Evolutionary conservation across 179 eudicot genomes (phyloP).

Genomic region (Heliamphora pulchella): DNA sequence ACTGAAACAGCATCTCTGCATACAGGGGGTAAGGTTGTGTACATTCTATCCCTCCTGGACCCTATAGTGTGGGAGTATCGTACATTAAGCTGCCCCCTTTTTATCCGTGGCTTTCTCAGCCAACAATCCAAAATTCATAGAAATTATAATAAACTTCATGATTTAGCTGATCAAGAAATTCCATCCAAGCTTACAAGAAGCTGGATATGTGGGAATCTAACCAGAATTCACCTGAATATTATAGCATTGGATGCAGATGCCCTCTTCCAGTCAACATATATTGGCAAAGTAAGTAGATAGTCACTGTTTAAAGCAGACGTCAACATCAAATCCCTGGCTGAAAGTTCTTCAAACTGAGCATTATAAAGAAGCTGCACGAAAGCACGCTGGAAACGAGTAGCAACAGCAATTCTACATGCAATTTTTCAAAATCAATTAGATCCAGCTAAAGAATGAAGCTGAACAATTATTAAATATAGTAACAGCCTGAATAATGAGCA

Average conservation of each 20-base stretch:
- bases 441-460: slow-evolving; percentile 12
- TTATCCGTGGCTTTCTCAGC: not conserved
- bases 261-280: slow-evolving; percentile 93
- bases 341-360: slow-evolving; percentile 94
- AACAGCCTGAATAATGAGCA: slow-evolving; percentile 6
- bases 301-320: slow-evolving; percentile 84
- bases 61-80: too few relatives aligned
- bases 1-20: too few relatives aligned
- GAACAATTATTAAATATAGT: not conserved
- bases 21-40: too few relatives aligned
- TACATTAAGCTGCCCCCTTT: too few relatives aligned
- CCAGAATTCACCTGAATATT: slow-evolving; percentile 63
- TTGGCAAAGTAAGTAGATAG: slow-evolving; percentile 84
- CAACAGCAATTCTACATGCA: slow-evolving; percentile 43
- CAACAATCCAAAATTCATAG: not conserved
- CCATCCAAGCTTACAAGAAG: not conserved
- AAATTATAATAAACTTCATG: not conserved
- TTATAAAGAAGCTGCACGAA: slow-evolving; percentile 70
- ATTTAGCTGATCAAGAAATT: not conserved
- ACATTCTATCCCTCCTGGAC: too few relatives aligned
- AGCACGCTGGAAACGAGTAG: slow-evolving; percentile 74
- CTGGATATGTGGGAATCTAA: slow-evolving; percentile 1
- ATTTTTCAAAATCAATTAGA: slow-evolving; percentile 15
- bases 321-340: slow-evolving; percentile 75
- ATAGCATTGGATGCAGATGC: slow-evolving; percentile 79